Percentiles rank a stretch among this genome's conserved stretches.
Conservation (phyloP, 257 asterid species). For the Primulina tabacum region DNA sequence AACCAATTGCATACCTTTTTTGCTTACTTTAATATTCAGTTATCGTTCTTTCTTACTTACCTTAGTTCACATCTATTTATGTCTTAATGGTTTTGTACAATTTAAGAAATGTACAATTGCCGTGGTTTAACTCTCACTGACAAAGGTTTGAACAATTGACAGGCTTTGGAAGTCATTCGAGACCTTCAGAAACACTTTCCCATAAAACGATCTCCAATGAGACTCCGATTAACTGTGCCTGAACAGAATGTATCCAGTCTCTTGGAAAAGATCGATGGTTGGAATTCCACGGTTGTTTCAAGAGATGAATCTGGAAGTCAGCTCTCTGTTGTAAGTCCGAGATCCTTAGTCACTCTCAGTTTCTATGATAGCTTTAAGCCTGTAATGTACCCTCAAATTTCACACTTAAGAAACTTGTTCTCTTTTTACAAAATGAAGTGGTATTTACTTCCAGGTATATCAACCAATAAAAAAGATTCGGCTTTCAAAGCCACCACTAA, state of each 20-base stretch:
- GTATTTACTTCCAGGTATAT: not conserved
- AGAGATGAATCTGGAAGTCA: constrained; percentile 68
- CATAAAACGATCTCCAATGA: constrained; percentile 87
- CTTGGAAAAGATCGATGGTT: constrained; percentile 57
- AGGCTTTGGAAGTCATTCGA: constrained; percentile 92
- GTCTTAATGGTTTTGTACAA: not conserved
- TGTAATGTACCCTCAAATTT: not conserved
- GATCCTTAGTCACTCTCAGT: not conserved
- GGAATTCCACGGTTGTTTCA: constrained; percentile 59
- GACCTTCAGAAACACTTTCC: constrained; percentile 93
- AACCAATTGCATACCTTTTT: not conserved
- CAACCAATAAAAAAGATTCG: not conserved
- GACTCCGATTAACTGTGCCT: constrained; percentile 60
- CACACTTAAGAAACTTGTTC: not conserved
- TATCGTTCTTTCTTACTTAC: not conserved
- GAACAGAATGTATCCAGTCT: constrained; percentile 42
- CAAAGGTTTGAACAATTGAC: constrained; percentile 21
- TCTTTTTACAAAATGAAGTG: not conserved
- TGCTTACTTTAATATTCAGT: not conserved
- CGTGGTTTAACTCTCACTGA: constrained; percentile 5
- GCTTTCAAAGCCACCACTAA: not conserved
- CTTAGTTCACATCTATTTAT: not conserved
- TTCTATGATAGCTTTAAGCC: not conserved
- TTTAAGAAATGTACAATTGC: not conserved
- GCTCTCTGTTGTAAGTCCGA: constrained; percentile 58